phyloP scores from a whole-genome alignment of 306 rosid genomes.

The Rubus idaeus region DNA sequence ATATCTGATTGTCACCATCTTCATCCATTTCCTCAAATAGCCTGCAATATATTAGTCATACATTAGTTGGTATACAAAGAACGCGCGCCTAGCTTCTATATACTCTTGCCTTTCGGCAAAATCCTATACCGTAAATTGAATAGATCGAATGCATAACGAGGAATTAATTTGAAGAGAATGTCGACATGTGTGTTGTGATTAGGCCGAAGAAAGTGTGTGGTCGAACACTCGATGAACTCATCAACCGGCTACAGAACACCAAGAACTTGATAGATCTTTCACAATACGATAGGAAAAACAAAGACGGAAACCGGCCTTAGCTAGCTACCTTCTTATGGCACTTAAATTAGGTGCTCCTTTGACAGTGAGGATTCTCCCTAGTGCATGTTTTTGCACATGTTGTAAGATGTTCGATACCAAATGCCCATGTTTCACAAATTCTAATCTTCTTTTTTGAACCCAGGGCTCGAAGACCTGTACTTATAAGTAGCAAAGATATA shows the following conservation, averaged over 20 bases:
- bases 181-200: neutral
- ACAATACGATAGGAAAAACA: neutral
- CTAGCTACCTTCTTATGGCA: slow-evolving; percentile 18
- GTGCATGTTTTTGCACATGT: slow-evolving; percentile 18
- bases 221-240: neutral
- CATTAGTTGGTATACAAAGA: neutral
- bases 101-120: neutral
- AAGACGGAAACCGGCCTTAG: neutral
- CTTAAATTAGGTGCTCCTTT: slow-evolving; percentile 19
- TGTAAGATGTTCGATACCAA: slow-evolving; percentile 15
- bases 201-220: no score
- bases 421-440: slow-evolving; percentile 17
- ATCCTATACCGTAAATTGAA: neutral
- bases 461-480: slow-evolving; percentile 19
- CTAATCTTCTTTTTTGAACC: slow-evolving; percentile 27
- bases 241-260: neutral
- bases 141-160: neutral
- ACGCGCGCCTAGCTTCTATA: no score
- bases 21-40: slow-evolving; percentile 48
- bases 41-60: slow-evolving; percentile 29
- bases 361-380: slow-evolving; percentile 16
- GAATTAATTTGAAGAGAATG: neutral
- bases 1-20: slow-evolving; percentile 35
- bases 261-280: neutral
- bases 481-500: neutral